Percentiles rank a stretch among this genome's conserved stretches.
These are phyloP conservation scores for Leccinellum rugosiceps DNA, from an alignment of 768 basidiomycete genomes.

Conservation along the genomic window DNA sequence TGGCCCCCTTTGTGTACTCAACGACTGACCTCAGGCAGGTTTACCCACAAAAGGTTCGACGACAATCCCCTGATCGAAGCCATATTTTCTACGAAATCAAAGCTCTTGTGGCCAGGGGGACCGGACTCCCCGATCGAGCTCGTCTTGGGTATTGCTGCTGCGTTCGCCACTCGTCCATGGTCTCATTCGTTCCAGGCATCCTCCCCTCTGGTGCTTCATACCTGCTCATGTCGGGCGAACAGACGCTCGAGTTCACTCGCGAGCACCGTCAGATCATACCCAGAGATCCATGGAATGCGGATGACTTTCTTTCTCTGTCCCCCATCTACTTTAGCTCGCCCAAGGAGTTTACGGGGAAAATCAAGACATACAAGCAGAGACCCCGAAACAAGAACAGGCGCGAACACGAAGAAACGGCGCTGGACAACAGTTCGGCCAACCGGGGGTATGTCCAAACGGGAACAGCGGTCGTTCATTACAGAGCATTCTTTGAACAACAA, in stretches of 20 bases:
- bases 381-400: constrained; percentile 31
- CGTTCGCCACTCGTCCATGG: background rate
- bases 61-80: constrained; percentile 34
- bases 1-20: background rate
- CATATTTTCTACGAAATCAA: constrained; percentile 28
- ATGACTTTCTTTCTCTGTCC: constrained; percentile 44
- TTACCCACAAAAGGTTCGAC: constrained; percentile 25
- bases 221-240: constrained; percentile 38
- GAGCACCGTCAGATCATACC: constrained; percentile 13
- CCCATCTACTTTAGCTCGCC: constrained; percentile 40
- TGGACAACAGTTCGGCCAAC: constrained; percentile 45
- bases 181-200: constrained; percentile 35
- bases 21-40: constrained; percentile 14
- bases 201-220: constrained; percentile 43
- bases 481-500: constrained; percentile 48
- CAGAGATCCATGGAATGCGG: constrained; percentile 13
- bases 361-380: constrained; percentile 39
- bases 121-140: constrained; percentile 37
- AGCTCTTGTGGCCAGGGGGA: constrained; percentile 28
- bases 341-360: constrained; percentile 36
- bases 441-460: constrained; percentile 30
- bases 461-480: constrained; percentile 20
- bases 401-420: background rate
- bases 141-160: constrained; percentile 36
- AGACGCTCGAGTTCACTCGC: constrained; percentile 25